Base-by-base conservation (phyloP, 768 basidiomycete species). In the Podaxis sp. region DNA sequence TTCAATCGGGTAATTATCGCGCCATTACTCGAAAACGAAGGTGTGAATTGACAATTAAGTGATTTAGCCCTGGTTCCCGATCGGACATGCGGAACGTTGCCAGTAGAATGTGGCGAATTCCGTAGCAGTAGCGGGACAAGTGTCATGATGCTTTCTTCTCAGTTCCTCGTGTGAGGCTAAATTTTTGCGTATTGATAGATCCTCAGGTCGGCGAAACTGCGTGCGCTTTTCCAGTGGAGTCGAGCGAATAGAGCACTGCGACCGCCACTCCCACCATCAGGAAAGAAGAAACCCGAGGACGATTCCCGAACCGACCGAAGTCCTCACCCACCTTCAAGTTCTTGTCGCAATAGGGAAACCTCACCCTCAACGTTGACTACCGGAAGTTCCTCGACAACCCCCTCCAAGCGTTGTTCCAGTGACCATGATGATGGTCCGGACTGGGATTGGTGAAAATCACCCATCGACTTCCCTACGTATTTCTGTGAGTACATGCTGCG, bases 371-470 rank as follows among this genome's bases (percentile, higher is more conserved):
- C 46, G 12, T 56, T 46, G 15, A 30, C 38, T 6, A 15, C 59
- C 17, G 39, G 51, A 28, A 24, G 36, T 28, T 38, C 60, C 33
- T 54, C 60, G 24, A 44, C 19, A 7, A 17, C 51, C 8, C 28
- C 57, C 36, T 6, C 30, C 22, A 38, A 26, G 9, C 52, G 12
- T 8, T 33, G 53, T n/a, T 22, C 30, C 19, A 42, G 28, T 55
- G 46, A 56, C 33, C 57, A 40, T 42, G 58, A 59, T 26, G 33
- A 51, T 33, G 52, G 42, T 52, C 52, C 46, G 19, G 63, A 64
- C 51, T 64, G 63, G 63, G 63, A 64, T 39, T 64, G 58, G 59
- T 64, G 63, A 64, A 30, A 51, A 30, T 26, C 46, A 17, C n/a
- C 11, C 36, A 51, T 56, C 15, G 15, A 15, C 4, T 15, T 12